Conservation (phyloP, 2,329 filamentous ascomycete species). For the Colletotrichum truncatum region DNA sequence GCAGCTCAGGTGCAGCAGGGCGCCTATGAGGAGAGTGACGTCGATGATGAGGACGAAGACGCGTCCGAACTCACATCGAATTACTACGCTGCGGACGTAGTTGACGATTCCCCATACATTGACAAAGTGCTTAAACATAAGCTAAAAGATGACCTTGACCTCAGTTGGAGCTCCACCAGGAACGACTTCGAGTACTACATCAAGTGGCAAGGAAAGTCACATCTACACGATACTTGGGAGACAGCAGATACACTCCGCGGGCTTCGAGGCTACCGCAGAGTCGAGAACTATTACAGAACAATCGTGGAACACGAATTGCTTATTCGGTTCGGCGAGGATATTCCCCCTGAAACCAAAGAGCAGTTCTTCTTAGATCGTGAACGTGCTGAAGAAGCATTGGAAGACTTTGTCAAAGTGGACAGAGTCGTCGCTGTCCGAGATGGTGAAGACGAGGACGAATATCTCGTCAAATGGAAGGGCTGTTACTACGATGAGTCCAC, state of each 20-base stretch:
- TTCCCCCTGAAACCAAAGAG: conserved; percentile 86
- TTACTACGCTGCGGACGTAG: conserved; percentile 74
- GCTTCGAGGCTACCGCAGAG: conserved; percentile 85
- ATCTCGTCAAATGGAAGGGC: conserved; percentile 97
- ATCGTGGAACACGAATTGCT: conserved; percentile 82
- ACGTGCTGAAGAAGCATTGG: conserved; percentile 85
- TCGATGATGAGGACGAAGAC: conserved; percentile 72
- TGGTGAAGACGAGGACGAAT: conserved; percentile 84
- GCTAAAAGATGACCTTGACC: conserved; percentile 72
- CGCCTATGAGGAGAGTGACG: conserved; percentile 73
- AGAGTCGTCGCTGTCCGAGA: conserved; percentile 87
- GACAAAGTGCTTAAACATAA: conserved; percentile 92
- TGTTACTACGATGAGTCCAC: conserved; percentile 94
- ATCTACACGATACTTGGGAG: conserved; percentile 97
- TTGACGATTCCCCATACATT: conserved; percentile 85
- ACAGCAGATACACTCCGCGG: conserved; percentile 76
- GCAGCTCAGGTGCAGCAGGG: conserved; percentile 75
- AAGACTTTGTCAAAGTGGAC: conserved; percentile 92
- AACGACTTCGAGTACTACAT: conserved; percentile 92
- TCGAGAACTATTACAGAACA: conserved; percentile 95
- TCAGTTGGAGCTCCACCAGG: conserved; percentile 64
- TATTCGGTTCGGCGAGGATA: conserved; percentile 78
- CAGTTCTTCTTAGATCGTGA: conserved; percentile 97
- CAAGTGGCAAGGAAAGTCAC: conserved; percentile 97
- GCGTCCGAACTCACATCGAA: conserved; percentile 68